Percentiles rank a stretch among this genome's conserved stretches.
Evolutionary conservation across 805 yeast genomes (phyloP).

Genomic region (Metschnikowia colocasiae): DNA sequence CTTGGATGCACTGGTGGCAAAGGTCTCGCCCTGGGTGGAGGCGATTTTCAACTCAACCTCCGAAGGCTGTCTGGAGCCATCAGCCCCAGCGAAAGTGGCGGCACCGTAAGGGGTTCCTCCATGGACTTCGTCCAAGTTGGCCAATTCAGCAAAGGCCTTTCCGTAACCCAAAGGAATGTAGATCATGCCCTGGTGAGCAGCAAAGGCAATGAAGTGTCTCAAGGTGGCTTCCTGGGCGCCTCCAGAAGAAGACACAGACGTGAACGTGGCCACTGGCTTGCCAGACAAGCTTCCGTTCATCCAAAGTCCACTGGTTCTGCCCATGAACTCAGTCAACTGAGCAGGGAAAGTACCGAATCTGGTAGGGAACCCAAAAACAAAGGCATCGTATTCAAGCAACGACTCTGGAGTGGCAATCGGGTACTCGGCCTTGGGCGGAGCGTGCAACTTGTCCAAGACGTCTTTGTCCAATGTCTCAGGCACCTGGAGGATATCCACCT

Average conservation of each 20-base stretch:
- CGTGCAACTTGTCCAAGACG: constrained; percentile 19
- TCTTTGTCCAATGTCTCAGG: constrained; percentile 22
- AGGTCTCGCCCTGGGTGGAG: constrained; percentile 62
- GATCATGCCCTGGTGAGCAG: constrained; percentile 78
- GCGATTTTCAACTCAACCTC: constrained; percentile 63
- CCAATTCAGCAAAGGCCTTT: constrained; percentile 49
- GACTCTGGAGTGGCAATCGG: constrained; percentile 20
- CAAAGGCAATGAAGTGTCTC: constrained; percentile 57
- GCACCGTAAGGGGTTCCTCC: constrained; percentile 90
- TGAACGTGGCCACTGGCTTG: constrained; percentile 54
- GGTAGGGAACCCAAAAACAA: constrained; percentile 21
- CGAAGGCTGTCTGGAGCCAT: constrained; percentile 69
- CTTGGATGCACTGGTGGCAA: constrained; percentile 34
- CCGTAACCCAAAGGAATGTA: constrained; percentile 78
- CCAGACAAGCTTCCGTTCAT: constrained; percentile 20
- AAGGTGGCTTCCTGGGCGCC: constrained; percentile 81
- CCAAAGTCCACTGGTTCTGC: constrained; percentile 21
- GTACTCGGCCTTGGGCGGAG: constrained; percentile 20
- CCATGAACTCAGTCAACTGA: constrained; percentile 22
- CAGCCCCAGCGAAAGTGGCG: constrained; percentile 71
- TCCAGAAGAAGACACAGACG: constrained; percentile 70
- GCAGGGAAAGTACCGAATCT: constrained; percentile 22
- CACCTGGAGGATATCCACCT: constrained; percentile 67
- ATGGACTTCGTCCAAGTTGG: constrained; percentile 60
- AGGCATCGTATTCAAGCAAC: constrained; percentile 20